Percentiles rank a stretch among this genome's conserved stretches.
These are phyloP conservation scores for Aspergillus ustus DNA, from an alignment of 2,329 filamentous ascomycete genomes.

Conservation along the genomic window DNA sequence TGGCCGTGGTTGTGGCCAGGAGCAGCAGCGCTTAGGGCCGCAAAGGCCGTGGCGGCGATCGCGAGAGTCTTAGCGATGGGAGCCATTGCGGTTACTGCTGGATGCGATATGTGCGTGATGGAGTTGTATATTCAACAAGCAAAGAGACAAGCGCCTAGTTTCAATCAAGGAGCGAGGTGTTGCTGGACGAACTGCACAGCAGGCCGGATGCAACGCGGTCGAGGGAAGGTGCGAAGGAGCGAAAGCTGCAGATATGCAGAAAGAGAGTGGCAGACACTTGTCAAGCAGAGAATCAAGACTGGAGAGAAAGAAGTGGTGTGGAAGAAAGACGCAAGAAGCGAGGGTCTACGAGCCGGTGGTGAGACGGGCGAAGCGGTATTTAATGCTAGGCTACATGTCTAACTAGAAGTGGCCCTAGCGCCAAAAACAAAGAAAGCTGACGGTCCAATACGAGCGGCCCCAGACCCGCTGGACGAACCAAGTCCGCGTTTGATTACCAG, in stretches of 20 bases:
- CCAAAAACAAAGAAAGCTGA: background rate
- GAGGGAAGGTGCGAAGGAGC: constrained; percentile 15
- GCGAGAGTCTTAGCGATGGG: constrained; percentile 43
- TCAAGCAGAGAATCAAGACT: constrained; percentile 14
- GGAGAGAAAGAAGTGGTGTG: constrained; percentile 11
- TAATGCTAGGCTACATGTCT: constrained; percentile 10
- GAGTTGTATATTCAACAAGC: constrained; percentile 17
- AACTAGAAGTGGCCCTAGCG: constrained; percentile 1
- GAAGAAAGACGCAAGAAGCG: constrained; percentile 14
- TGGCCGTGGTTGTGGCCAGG: constrained; percentile 23
- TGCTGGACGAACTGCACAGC: constrained; percentile 26
- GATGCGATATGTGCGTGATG: constrained; percentile 15
- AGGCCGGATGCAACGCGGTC: constrained; percentile 18
- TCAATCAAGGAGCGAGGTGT: constrained; percentile 18
- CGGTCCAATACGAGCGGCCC: background rate
- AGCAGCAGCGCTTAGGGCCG: constrained; percentile 35
- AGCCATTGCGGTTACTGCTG: constrained; percentile 35
- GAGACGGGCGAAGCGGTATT: constrained; percentile 16
- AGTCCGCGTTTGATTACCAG: background rate
- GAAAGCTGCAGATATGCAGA: constrained; percentile 15
- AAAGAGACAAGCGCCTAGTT: constrained; percentile 15
- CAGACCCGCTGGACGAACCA: constrained; percentile 11
- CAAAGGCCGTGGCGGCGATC: constrained; percentile 41
- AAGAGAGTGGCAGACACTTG: constrained; percentile 27
- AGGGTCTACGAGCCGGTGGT: constrained; percentile 7